Conservation (phyloP, 2,329 filamentous ascomycete species). For the Daldinia sp. region DNA sequence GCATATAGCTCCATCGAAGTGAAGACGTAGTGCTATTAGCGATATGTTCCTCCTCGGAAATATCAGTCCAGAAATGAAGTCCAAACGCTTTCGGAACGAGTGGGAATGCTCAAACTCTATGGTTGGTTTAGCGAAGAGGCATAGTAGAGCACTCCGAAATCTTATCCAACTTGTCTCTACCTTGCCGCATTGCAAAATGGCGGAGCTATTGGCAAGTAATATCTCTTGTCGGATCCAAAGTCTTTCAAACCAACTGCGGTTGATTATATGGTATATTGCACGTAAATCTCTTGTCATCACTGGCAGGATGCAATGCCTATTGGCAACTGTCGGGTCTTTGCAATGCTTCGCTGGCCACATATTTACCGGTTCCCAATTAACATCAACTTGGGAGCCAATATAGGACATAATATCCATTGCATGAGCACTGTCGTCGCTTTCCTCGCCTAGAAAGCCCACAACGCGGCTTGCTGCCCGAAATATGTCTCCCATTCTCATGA, state of each 20-base stretch:
- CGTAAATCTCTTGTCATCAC: neutral
- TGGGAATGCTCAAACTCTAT: neutral
- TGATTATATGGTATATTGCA: conserved; percentile 1
- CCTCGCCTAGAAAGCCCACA: conserved; percentile 4
- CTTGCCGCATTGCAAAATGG: conserved; percentile 1
- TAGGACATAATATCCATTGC: neutral
- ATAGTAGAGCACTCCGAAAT: neutral
- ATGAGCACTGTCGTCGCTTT: neutral
- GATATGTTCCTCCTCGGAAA: conserved; percentile 4
- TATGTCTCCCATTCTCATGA: neutral
- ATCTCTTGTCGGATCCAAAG: conserved; percentile 2
- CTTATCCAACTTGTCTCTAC: neutral
- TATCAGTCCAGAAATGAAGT: neutral
- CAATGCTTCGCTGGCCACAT: conserved; percentile 4
- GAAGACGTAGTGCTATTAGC: neutral
- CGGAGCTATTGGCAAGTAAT: neutral
- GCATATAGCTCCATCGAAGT: conserved; percentile 2
- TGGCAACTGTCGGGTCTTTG: neutral
- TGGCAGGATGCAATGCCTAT: neutral
- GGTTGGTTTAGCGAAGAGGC: neutral
- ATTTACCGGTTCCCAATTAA: neutral
- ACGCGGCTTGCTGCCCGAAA: conserved; percentile 3
- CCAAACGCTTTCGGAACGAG: neutral
- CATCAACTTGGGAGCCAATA: conserved; percentile 8
- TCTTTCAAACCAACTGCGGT: neutral